Evolutionary conservation across 2,329 filamentous ascomycete species (phyloP).

Genomic region (Colletotrichum godetiae): DNA sequence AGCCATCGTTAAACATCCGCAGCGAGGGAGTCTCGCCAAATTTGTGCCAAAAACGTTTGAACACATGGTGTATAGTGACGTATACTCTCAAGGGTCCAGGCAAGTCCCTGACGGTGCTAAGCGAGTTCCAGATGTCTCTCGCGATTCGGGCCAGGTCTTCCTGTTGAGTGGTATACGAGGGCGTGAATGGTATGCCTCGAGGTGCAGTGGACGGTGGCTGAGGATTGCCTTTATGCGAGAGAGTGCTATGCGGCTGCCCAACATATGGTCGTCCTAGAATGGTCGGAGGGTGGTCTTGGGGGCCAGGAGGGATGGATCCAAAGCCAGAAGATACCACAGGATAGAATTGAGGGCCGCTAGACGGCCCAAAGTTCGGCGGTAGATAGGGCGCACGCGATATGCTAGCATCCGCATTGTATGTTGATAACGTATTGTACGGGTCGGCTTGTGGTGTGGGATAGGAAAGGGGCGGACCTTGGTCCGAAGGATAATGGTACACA

Average conservation of each 20-base stretch:
- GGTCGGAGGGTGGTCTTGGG: not conserved
- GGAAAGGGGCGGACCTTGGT: not conserved
- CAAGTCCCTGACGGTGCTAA: conserved; percentile 69
- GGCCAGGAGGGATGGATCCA: not conserved
- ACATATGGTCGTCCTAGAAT: not conserved
- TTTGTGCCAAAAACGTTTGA: conserved; percentile 65
- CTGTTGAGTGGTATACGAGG: conserved; percentile 54
- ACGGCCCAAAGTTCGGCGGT: not conserved
- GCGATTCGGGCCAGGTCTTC: conserved; percentile 66
- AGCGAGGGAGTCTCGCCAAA: conserved; percentile 70
- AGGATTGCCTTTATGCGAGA: not conserved
- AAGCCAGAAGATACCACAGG: conserved; percentile 46
- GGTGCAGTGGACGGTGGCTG: not conserved
- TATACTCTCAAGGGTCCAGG: conserved; percentile 72
- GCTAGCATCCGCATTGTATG: not conserved
- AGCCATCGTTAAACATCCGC: conserved; percentile 67
- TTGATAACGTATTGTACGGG: not conserved
- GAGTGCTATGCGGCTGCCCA: not conserved
- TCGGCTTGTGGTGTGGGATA: not conserved
- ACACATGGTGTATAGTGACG: conserved; percentile 72
- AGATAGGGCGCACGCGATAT: not conserved
- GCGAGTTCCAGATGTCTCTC: conserved; percentile 71
- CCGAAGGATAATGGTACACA: not conserved
- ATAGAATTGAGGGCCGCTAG: not conserved
- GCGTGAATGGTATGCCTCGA: not conserved